These are phyloP conservation scores for Alnus rubra DNA, from an alignment of 306 rosid species.

Conservation along the genomic window DNA sequence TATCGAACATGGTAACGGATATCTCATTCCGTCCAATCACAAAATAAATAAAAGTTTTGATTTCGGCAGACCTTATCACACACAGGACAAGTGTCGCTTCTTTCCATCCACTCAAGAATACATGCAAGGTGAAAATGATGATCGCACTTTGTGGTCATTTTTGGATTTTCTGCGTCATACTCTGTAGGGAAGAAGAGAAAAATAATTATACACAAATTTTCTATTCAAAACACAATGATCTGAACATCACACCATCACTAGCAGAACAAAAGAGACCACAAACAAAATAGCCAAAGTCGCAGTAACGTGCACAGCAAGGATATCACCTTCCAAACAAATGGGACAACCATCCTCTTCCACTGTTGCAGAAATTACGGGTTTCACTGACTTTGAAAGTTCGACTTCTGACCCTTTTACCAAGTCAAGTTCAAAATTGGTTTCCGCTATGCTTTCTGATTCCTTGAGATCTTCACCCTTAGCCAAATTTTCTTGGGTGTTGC, in stretches of 20 bases:
- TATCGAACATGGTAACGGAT: not conserved
- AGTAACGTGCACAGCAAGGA: constrained; percentile 7
- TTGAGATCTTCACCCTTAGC: constrained; percentile 57
- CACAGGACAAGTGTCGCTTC: constrained; percentile 88
- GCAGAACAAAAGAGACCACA: constrained; percentile 6
- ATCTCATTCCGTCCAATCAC: constrained; percentile 7
- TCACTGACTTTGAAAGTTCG: constrained; percentile 61
- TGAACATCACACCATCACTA: constrained; percentile 7
- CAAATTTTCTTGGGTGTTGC: constrained; percentile 43
- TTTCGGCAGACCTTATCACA: constrained; percentile 74
- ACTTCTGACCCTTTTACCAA: constrained; percentile 52
- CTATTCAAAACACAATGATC: constrained; percentile 22
- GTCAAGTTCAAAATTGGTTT: constrained; percentile 46
- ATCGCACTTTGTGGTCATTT: constrained; percentile 66
- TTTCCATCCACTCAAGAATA: constrained; percentile 98
- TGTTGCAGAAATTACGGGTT: constrained; percentile 40
- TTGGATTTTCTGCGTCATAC: constrained; percentile 81
- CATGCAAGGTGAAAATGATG: constrained; percentile 98
- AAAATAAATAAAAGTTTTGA: constrained; percentile 7
- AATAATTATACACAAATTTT: constrained; percentile 8
- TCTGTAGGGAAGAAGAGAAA: constrained; percentile 51
- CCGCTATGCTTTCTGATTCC: constrained; percentile 55
- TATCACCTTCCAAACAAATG: constrained; percentile 92
- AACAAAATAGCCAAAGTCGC: constrained; percentile 9
- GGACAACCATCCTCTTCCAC: constrained; percentile 88